Percentiles rank a stretch among this genome's conserved stretches.
Evolutionary conservation across 2,329 filamentous ascomycete genomes (phyloP).

Genomic region (Daldinia sp.): DNA sequence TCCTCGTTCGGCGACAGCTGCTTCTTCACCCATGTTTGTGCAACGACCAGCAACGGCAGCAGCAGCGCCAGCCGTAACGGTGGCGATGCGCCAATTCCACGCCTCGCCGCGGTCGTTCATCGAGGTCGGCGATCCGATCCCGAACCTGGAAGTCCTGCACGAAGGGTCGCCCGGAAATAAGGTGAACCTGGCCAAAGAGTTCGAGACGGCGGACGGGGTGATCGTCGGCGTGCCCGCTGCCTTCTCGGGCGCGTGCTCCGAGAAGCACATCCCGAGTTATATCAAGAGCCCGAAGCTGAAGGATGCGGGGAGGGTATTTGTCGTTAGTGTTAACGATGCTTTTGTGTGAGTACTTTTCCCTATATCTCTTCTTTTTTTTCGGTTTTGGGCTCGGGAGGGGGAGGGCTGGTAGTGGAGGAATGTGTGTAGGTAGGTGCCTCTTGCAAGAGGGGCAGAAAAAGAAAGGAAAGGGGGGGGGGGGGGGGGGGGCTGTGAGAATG

Average conservation of each 20-base stretch:
- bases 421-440: too few species aligned
- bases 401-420: too few species aligned
- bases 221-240: conserved; percentile 88
- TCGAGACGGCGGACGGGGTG: conserved; percentile 76
- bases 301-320: conserved; percentile 85
- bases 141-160: conserved; percentile 79
- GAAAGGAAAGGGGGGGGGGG: not conserved
- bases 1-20: too few species aligned
- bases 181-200: conserved; percentile 85
- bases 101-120: conserved; percentile 72
- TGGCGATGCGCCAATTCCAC: conserved; percentile 67
- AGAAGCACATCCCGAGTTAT: conserved; percentile 84
- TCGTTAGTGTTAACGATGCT: conserved; percentile 92
- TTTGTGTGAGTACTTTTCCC: conserved; percentile 77
- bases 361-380: not conserved
- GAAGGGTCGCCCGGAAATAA: conserved; percentile 93
- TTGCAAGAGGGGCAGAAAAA: not conserved
- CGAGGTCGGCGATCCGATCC: conserved; percentile 82
- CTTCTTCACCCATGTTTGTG: too few species aligned
- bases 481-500: not conserved
- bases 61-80: too few species aligned
- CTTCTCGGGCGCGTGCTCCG: conserved; percentile 71
- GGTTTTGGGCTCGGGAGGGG: not conserved
- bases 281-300: conserved; percentile 83
- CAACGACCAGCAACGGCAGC: too few species aligned